Base-by-base conservation (phyloP, 768 basidiomycete species). In the Boletus rubroflammeus region DNA sequence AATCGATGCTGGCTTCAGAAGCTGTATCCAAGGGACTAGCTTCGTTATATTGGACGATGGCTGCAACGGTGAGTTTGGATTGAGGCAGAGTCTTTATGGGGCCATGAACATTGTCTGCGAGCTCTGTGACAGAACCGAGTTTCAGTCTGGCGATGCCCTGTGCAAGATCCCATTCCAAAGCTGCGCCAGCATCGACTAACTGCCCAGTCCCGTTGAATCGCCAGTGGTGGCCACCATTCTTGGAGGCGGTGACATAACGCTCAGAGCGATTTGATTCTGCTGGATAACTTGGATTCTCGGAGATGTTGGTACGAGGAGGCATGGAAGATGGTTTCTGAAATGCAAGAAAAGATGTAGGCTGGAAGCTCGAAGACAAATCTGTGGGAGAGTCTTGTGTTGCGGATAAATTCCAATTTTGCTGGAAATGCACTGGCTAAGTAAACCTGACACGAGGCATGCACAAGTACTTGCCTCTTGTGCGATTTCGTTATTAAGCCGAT, bases 131-230 rank as follows among this genome's bases (percentile, higher is more conserved):
- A 56, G 82, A 80, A 59, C 75, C 76, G 52, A 91, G 84, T 64
- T 86, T 85, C 59, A 90, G 72, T 68, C 85, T 82, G 59, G 82
- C 84, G 50, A 91, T 82, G 57, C 85, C 84, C 65, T 88, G 84
- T 36, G 86, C 76, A 54, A 90, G 77, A 50, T 85, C 84, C 88
- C 88, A 90, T 45, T 81, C 79, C 50, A 78, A 72, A 47, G 80
- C 61, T 47, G 74, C 74, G 17, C 79, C 79, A 28, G 78, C 70
- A 67, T 88, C 83, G 35, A 73, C 76, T 54, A 86, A 73, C 61
- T 85, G 85, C 59, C 83, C 86, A 51, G 76, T 81, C 54, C 73
- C 77, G 60, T 82, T 84, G 63, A 85, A 72, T 61, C 81, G 79
- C 86, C 87, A 88, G 59, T 82, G 82, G 54, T 75, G 64, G 49